Conservation (phyloP, 805 yeast species). For the Candida pseudoglaebosa region DNA sequence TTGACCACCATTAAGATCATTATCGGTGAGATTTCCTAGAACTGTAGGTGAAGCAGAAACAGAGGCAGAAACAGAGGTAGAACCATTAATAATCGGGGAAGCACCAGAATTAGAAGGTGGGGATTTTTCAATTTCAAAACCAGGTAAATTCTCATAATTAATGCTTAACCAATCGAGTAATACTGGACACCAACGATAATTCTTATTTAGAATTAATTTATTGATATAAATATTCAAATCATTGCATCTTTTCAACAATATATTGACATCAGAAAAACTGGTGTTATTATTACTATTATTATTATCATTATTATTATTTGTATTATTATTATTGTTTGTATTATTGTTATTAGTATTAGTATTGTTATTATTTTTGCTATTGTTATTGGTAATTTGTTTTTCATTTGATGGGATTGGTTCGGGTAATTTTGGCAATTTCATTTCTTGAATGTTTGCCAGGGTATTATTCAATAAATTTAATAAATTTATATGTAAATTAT, state of each 20-base stretch:
- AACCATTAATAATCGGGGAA: neutral
- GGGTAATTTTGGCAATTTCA: slow-evolving; percentile 28
- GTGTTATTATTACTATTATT: too few relatives aligned
- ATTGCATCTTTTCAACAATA: slow-evolving; percentile 20
- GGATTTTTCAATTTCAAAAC: slow-evolving; percentile 13
- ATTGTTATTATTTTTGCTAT: slow-evolving; percentile 10
- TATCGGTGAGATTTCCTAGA: too few relatives aligned
- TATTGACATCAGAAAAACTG: slow-evolving; percentile 8
- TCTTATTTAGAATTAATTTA: slow-evolving; percentile 17
- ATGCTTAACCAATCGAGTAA: slow-evolving; percentile 28
- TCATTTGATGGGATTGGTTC: slow-evolving; percentile 21
- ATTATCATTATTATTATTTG: too few relatives aligned
- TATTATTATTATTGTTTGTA: too few relatives aligned
- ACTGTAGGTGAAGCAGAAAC: too few relatives aligned
- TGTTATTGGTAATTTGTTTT: slow-evolving; percentile 4
- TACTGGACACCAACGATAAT: slow-evolving; percentile 23
- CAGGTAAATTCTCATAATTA: slow-evolving; percentile 23
- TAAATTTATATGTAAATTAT: slow-evolving; percentile 26
- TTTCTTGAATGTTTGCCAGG: neutral
- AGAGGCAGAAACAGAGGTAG: too few relatives aligned
- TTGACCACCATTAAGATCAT: too few relatives aligned
- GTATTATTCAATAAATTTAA: slow-evolving; percentile 7
- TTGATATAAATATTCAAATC: slow-evolving; percentile 27
- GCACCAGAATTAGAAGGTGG: neutral
- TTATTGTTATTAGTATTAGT: too few relatives aligned